A percentile compares a stretch with the other conserved stretches of the same genome.
Conservation (phyloP, 2,329 filamentous ascomycete species). For the Calonectria crousiana region DNA sequence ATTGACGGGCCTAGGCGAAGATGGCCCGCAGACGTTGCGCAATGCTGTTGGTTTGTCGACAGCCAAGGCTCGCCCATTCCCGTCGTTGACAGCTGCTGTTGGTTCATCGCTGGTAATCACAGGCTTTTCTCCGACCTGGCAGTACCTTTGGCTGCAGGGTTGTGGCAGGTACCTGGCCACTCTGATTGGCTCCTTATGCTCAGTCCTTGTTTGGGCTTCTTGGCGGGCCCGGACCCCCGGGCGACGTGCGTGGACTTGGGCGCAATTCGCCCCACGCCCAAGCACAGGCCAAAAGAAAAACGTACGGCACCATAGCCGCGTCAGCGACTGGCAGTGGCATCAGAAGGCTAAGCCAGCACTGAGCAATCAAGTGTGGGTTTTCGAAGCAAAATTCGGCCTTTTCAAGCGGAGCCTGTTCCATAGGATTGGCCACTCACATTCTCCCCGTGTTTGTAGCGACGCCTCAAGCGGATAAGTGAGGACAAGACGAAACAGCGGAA, state of each 20-base stretch:
- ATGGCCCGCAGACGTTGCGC: background rate
- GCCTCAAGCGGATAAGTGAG: conserved; percentile 5
- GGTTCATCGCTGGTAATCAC: conserved; percentile 7
- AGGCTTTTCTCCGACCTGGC: conserved; percentile 6
- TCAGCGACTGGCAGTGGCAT: conserved; percentile 18
- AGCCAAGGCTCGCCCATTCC: background rate
- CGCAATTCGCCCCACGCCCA: conserved; percentile 6
- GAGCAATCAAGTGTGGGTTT: background rate
- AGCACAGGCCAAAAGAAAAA: background rate
- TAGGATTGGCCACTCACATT: conserved; percentile 2
- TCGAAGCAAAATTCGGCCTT: background rate
- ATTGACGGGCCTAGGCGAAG: background rate
- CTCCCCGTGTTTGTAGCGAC: background rate
- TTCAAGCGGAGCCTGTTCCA: background rate
- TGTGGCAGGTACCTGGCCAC: conserved; percentile 39
- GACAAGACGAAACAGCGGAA: conserved; percentile 20
- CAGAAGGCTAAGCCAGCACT: background rate
- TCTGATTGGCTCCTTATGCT: conserved; percentile 33
- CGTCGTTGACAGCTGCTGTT: conserved; percentile 5
- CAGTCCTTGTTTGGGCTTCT: background rate
- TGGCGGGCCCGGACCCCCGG: conserved; percentile 24
- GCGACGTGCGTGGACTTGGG: conserved; percentile 18
- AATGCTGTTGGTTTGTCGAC: conserved; percentile 7
- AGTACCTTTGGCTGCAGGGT: conserved; percentile 17
- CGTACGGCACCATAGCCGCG: conserved; percentile 15